Evolutionary conservation across 495 filamentous ascomycete species (phyloP).

Genomic region (Penicillium manginii): DNA sequence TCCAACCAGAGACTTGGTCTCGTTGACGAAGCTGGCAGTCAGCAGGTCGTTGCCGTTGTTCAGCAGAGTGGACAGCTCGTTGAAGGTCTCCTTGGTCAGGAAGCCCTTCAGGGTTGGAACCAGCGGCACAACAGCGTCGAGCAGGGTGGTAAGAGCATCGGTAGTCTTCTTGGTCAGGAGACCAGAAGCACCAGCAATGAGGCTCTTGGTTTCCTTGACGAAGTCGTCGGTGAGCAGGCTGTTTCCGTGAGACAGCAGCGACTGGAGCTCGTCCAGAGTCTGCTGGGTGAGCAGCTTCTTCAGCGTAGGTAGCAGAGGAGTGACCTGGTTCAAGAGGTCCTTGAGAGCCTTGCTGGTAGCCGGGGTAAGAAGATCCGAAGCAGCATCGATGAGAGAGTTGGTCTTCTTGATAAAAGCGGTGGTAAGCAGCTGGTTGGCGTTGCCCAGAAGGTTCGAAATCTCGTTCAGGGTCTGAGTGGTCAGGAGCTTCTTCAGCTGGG

Average conservation of each 20-base stretch:
- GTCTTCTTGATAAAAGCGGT: constrained; percentile 28
- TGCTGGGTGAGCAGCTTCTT: constrained; percentile 42
- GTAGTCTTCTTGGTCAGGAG: constrained; percentile 36
- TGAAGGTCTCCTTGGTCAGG: constrained; percentile 37
- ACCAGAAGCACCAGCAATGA: constrained; percentile 28
- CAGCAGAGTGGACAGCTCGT: constrained; percentile 40
- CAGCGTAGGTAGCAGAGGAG: constrained; percentile 41
- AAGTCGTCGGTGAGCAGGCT: constrained; percentile 40
- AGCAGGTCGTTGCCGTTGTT: constrained; percentile 42
- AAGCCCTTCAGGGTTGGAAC: constrained; percentile 25
- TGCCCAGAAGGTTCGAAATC: constrained; percentile 38
- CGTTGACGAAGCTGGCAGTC: constrained; percentile 39
- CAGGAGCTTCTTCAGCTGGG: constrained; percentile 42
- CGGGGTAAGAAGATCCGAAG: constrained; percentile 22
- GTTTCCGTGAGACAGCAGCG: constrained; percentile 43
- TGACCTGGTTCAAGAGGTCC: constrained; percentile 38
- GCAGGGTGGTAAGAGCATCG: constrained; percentile 38
- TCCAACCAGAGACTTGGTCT: constrained; percentile 38
- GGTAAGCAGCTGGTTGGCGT: constrained; percentile 44
- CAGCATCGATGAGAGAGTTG: constrained; percentile 20
- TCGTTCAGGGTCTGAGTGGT: constrained; percentile 41
- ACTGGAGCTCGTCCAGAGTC: constrained; percentile 40
- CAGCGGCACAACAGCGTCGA: constrained; percentile 7
- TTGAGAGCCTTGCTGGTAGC: constrained; percentile 29
- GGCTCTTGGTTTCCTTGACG: constrained; percentile 34